Conservation (phyloP, 2,329 filamentous ascomycete species). For the Cladosporium oxysporum region DNA sequence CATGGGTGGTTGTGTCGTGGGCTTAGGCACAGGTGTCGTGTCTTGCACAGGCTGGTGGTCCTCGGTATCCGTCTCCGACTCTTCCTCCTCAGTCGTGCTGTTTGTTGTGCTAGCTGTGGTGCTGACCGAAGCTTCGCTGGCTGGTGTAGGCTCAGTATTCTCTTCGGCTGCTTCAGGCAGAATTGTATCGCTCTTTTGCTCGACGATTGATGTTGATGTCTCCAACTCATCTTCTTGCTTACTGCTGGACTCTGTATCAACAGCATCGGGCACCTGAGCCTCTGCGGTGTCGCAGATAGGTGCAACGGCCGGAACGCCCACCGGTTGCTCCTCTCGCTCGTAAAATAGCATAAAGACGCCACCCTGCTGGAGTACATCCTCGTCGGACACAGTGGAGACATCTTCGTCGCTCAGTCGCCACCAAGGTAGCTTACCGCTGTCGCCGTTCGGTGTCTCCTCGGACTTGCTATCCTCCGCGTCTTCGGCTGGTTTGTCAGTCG, state of each 20-base stretch:
- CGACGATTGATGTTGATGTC: neutral
- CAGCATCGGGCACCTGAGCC: neutral
- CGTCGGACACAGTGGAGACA: constrained; percentile 72
- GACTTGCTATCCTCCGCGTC: constrained; percentile 25
- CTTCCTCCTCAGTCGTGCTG: constrained; percentile 16
- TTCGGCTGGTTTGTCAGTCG: constrained; percentile 22
- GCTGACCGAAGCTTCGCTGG: neutral
- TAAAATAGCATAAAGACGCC: constrained; percentile 98
- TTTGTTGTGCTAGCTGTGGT: constrained; percentile 5
- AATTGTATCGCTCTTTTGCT: neutral
- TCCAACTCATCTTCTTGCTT: neutral
- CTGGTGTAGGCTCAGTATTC: neutral
- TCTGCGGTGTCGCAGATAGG: neutral
- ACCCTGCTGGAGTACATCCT: constrained; percentile 70
- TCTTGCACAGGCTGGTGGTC: neutral
- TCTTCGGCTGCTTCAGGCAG: neutral
- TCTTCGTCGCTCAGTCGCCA: constrained; percentile 90
- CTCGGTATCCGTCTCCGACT: constrained; percentile 14
- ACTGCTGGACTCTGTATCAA: neutral
- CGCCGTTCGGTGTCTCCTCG: constrained; percentile 20
- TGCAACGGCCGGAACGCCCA: neutral
- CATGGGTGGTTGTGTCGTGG: constrained; percentile 12
- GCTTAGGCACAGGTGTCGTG: neutral
- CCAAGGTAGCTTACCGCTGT: constrained; percentile 62
- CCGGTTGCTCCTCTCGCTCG: constrained; percentile 54